Evolutionary conservation across 805 yeast genomes (phyloP), one percentile per base, ranked within the genome.

Genomic region (Metschnikowia cubensis): DNA sequence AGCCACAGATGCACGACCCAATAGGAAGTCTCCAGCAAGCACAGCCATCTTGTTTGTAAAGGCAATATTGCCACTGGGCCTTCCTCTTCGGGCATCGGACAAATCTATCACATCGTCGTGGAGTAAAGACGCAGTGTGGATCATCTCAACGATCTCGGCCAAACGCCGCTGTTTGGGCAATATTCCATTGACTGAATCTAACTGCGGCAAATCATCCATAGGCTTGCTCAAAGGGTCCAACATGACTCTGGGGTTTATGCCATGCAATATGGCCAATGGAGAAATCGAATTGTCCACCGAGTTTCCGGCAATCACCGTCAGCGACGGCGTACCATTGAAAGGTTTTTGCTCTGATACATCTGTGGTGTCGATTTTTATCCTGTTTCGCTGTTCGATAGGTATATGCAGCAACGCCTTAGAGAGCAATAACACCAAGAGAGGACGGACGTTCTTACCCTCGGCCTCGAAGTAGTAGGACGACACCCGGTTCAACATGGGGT

Each of bases 61-160:
- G 7, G 97, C 97, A 52, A 85, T 78, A 69, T 94, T 94, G 0
- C 97, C 98, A 55, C 88, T 82, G 20, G 95, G 95, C 62, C 88
- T 79, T 40, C 96, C 96, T 56, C 99, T 77, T 65, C 99, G 78
- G 33, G 92, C 80, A 61, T 88, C 97, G 0, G 91, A 82, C 42
- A 84, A 77, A 70, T 94, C 99, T 60, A 94, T 92, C 53, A 94
- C 99, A 67, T 94, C 99, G 69, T 94, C 99, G 67, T 94, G 99
- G 48, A 94, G 77, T 56, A 94, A 72, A 11, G 96, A 87, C 3
- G 99, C 98, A 0, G 98, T 94, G 67, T 94, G 99, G 57, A 94
- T 94, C 96, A 94, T 88, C 70, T 94, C 99, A 8, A 92, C 96
- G 60, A 94, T 92, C 70, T 94, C 99, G 1, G 99, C 98, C 49